Conservation (phyloP, 1,284 basidiomycete species). For the Cryptococcus neoformans region DNA sequence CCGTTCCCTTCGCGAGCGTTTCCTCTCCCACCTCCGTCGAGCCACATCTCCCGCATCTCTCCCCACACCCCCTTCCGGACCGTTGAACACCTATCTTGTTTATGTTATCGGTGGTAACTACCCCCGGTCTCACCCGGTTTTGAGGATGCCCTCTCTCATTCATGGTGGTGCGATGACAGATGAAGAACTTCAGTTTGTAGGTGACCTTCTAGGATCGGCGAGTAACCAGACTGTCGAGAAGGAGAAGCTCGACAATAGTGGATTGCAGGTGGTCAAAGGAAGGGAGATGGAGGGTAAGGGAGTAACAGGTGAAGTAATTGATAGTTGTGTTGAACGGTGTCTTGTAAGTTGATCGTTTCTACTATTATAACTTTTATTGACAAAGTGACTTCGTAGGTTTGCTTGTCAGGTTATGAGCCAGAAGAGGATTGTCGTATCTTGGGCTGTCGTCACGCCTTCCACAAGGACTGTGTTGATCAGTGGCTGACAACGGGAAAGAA, state of each 20-base stretch:
- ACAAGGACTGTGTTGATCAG: constrained; percentile 74
- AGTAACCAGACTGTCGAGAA: constrained; percentile 67
- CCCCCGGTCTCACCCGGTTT: constrained; percentile 76
- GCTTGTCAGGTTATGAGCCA: constrained; percentile 71
- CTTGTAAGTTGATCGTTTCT: constrained; percentile 53
- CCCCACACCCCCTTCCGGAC: constrained; percentile 9
- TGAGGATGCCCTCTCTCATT: constrained; percentile 68
- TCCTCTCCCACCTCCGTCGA: background rate
- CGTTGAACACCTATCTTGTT: constrained; percentile 43
- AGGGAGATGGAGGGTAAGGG: constrained; percentile 57
- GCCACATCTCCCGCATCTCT: background rate
- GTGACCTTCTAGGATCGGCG: constrained; percentile 51
- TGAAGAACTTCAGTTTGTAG: constrained; percentile 69
- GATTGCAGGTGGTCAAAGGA: constrained; percentile 66
- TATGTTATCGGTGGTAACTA: constrained; percentile 67
- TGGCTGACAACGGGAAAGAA: constrained; percentile 83
- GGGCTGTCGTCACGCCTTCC: constrained; percentile 78
- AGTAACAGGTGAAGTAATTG: constrained; percentile 60
- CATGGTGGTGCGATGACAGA: constrained; percentile 51
- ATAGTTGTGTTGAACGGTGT: constrained; percentile 65
- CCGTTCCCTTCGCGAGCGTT: background rate
- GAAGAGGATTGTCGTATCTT: constrained; percentile 75
- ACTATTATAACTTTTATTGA: background rate
- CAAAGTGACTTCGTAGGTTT: constrained; percentile 56
- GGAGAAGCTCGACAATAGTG: constrained; percentile 76